Evolutionary conservation across 331 rosid genomes (phyloP), one percentile per base, ranked within the genome.

Genomic region (Quercus phellos): DNA sequence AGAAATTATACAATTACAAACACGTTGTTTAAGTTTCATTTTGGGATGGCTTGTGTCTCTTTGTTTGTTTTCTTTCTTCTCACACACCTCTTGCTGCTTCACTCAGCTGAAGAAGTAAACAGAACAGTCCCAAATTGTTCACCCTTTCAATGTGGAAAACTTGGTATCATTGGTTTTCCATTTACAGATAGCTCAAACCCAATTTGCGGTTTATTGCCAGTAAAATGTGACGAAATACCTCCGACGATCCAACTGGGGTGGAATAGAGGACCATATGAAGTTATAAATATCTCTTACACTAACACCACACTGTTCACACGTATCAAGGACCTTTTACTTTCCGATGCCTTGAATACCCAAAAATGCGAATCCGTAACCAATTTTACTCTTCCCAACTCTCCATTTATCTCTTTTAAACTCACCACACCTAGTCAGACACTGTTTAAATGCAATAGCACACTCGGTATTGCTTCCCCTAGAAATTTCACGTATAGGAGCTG

Each of bases 381-480:
- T 22, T 78, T 56, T 73, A 21, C 84, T 58, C 77, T 84, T 77
- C 88, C 91, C 2, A 2, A 7, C 54, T 51, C 84, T 66, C 30
- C 5, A 27, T 83, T 80, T 58, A 82, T 46, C 81, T 13, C 82
- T 72, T 26, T 83, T 18, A 0, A 0, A 1, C 0, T 81, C 0
- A 5, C 2, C 35, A 9, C 67, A 3, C 5, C 0, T 9, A 2
- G 7, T 1, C 13, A 34, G 1, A 73, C 60, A 12, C 18, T 85
- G 19, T 10, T 72, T 61, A 73, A 60, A 35, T 90, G 93, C 75
- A 70, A 76, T 12, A 32, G 3, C 21, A 13, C 10, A 5, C 60
- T 1, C 11, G 11, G 42, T 46, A 6, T 11, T 18, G 4, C 1
- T 68, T 5, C 16, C 74, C 64, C 1, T 0, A 0, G 4, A 0